Conservation (phyloP, 805 yeast genomes). For the Pichia insulana region DNA sequence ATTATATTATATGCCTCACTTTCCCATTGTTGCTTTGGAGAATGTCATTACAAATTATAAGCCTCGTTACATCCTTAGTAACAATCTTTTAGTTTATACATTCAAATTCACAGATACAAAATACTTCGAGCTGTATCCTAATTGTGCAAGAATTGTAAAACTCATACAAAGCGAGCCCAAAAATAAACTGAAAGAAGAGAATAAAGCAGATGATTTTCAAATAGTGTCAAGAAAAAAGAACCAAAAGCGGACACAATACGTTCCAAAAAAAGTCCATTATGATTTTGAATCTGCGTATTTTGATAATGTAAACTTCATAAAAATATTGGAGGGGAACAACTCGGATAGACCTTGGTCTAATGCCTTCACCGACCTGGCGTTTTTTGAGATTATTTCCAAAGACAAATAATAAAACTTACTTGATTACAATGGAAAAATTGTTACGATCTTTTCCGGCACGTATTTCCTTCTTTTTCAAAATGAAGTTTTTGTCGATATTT, state of each 20-base stretch:
- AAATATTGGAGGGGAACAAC: slow-evolving; percentile 2
- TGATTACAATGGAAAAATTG: slow-evolving; percentile 52
- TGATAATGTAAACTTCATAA: background rate
- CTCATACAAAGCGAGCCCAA: background rate
- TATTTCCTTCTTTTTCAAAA: slow-evolving; percentile 38
- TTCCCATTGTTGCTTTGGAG: slow-evolving; percentile 26
- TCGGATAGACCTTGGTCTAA: slow-evolving; percentile 16
- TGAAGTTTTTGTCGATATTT: slow-evolving; percentile 9
- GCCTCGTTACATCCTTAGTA: slow-evolving; percentile 24
- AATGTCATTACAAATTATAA: slow-evolving; percentile 12
- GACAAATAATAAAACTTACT: slow-evolving; percentile 1
- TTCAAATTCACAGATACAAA: slow-evolving; percentile 21
- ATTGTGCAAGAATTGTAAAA: slow-evolving; percentile 20
- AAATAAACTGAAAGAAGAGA: background rate
- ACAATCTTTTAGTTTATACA: slow-evolving; percentile 25
- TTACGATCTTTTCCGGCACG: slow-evolving; percentile 53
- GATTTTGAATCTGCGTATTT: slow-evolving; percentile 14
- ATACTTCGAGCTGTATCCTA: slow-evolving; percentile 22
- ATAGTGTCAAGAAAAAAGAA: slow-evolving; percentile 11
- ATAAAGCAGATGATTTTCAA: slow-evolving; percentile 13
- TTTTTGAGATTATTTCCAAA: slow-evolving; percentile 3
- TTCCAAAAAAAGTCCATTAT: slow-evolving; percentile 12
- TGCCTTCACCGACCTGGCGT: slow-evolving; percentile 23
- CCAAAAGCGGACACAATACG: slow-evolving; percentile 10
- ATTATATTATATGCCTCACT: slow-evolving; percentile 29